Percentiles rank a stretch among this genome's conserved stretches.
These are phyloP conservation scores for Coemansia sp. DNA, from an alignment of 192 early-diverging fungal genomes.

Conservation along the genomic window DNA sequence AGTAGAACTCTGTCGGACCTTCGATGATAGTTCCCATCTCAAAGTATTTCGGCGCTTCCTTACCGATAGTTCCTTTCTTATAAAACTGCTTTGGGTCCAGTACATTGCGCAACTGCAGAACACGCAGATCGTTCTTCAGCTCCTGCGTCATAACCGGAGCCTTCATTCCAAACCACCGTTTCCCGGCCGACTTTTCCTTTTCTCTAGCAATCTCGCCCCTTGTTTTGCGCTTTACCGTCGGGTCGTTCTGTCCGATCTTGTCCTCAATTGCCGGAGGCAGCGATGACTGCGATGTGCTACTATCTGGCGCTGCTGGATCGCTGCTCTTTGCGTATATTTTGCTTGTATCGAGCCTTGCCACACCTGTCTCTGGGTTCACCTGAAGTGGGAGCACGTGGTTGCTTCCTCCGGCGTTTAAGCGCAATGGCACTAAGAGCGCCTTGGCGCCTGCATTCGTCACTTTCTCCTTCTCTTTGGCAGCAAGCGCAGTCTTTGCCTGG, in stretches of 20 bases:
- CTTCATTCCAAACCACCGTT: constrained; percentile 88
- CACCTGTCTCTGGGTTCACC: constrained; percentile 26
- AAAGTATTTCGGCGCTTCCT: constrained; percentile 83
- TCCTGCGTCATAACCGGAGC: constrained; percentile 84
- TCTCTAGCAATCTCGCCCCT: constrained; percentile 17
- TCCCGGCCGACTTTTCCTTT: constrained; percentile 40
- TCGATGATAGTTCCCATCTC: constrained; percentile 93
- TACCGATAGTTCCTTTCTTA: constrained; percentile 71
- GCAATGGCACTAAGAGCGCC: constrained; percentile 30
- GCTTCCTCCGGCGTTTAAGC: constrained; percentile 15
- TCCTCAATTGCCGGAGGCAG: constrained; percentile 9
- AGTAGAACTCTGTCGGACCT: constrained; percentile 85
- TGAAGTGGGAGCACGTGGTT: constrained; percentile 9
- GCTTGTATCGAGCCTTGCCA: constrained; percentile 23
- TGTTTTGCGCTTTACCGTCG: constrained; percentile 38
- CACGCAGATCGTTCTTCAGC: constrained; percentile 86
- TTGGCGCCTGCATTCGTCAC: not conserved
- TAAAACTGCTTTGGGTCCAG: constrained; percentile 94
- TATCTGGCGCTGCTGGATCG: not conserved
- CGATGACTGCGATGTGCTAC: not conserved
- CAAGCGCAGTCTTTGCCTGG: constrained; percentile 39
- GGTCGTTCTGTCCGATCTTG: constrained; percentile 23
- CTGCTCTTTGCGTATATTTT: constrained; percentile 6
- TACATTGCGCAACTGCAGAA: constrained; percentile 82
- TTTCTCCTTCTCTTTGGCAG: constrained; percentile 13